These are phyloP conservation scores for Malus hybrid DNA, from an alignment of 331 rosid genomes.

Conservation along the genomic window DNA sequence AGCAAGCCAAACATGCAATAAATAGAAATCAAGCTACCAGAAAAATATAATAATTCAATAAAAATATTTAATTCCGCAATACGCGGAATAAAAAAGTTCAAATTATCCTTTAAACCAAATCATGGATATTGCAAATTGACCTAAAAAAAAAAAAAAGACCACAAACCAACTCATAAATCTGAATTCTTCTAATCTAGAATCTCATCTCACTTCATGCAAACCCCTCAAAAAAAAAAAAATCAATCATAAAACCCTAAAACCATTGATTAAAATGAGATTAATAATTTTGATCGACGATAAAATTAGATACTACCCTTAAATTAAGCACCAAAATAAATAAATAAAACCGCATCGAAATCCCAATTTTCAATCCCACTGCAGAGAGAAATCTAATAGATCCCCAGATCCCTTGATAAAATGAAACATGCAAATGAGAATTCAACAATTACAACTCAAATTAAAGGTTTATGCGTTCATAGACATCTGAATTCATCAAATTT, in stretches of 20 bases:
- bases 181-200: neutral
- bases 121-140: neutral
- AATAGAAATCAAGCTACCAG: neutral
- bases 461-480: neutral
- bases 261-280: neutral
- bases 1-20: neutral
- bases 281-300: too few species aligned
- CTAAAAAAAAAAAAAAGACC: neutral
- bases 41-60: too few species aligned
- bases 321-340: neutral
- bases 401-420: slow-evolving; percentile 50
- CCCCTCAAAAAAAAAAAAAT: neutral
- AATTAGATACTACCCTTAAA: too few species aligned
- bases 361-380: slow-evolving; percentile 19
- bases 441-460: neutral
- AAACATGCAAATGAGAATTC: slow-evolving; percentile 42
- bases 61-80: neutral
- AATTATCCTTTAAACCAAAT: neutral
- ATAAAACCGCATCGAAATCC: slow-evolving; percentile 1
- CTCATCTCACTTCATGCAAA: neutral
- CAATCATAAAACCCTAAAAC: slow-evolving; percentile 3
- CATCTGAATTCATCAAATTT: slow-evolving; percentile 1
- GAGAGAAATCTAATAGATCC: slow-evolving; percentile 11
- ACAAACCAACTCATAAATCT: neutral
- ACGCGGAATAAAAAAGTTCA: neutral